Conservation (phyloP, 176 grass and related monocot species). For the Musa schizocarpa region DNA sequence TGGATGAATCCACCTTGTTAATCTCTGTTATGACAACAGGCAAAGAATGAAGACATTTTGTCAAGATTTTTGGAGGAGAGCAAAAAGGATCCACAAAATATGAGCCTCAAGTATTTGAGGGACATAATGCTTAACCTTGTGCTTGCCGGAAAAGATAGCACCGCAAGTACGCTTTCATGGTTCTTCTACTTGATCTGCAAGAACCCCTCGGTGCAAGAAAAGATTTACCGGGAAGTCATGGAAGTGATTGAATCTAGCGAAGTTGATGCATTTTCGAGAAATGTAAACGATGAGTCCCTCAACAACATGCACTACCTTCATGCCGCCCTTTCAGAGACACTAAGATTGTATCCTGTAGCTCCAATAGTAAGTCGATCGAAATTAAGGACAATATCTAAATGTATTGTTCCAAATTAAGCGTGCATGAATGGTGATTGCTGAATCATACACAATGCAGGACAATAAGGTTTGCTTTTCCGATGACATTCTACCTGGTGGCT, state of each 20-base stretch:
- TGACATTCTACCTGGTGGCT: conserved; percentile 45
- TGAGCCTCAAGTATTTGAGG: conserved; percentile 41
- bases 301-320: conserved; percentile 68
- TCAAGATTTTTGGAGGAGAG: conserved; percentile 34
- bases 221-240: conserved; percentile 27
- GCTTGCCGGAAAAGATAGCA: conserved; percentile 58
- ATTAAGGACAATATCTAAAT: no score
- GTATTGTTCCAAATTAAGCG: no score
- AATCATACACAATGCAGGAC: conserved; percentile 20
- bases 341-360: conserved; percentile 48
- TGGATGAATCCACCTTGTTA: neutral
- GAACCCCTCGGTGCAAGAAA: conserved; percentile 43
- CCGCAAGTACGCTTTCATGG: conserved; percentile 41
- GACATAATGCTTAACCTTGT: conserved; percentile 56
- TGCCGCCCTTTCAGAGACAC: conserved; percentile 46
- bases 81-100: conserved; percentile 15
- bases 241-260: conserved; percentile 8
- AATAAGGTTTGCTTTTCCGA: conserved; percentile 56
- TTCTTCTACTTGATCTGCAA: conserved; percentile 65
- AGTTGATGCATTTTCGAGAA: conserved; percentile 28
- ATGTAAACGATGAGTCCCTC: conserved; percentile 44
- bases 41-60: conserved; percentile 29
- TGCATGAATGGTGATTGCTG: neutral
- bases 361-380: conserved; percentile 25
- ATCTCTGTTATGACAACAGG: neutral